Evolutionary conservation across 257 asterid genomes (phyloP).

Genomic region (Thymus quinquecostatus): DNA sequence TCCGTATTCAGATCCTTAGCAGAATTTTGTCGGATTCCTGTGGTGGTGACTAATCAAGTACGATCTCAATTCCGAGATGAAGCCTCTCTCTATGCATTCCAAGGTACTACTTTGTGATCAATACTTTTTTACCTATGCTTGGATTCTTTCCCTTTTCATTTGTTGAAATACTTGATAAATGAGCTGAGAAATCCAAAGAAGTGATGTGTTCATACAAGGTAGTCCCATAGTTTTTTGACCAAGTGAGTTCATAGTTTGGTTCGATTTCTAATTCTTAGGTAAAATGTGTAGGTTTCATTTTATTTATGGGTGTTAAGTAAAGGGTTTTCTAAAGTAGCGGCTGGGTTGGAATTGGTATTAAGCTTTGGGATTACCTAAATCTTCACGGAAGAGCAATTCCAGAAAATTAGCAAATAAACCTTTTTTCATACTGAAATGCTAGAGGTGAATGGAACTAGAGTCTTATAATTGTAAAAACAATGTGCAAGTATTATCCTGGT

Average conservation of each 20-base stretch:
- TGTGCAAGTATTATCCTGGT: slow-evolving; percentile 41
- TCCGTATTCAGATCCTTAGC: slow-evolving; percentile 64
- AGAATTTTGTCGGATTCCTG: slow-evolving; percentile 80
- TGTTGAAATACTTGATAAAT: slow-evolving; percentile 17
- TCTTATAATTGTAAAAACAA: too few species aligned
- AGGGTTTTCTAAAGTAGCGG: too few species aligned
- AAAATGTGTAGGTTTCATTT: slow-evolving; percentile 16
- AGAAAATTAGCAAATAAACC: too few species aligned
- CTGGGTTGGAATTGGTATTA: too few species aligned
- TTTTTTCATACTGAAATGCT: too few species aligned
- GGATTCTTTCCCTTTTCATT: slow-evolving; percentile 17
- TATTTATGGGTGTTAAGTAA: slow-evolving; percentile 54
- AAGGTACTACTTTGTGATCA: slow-evolving; percentile 33
- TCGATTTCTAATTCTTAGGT: slow-evolving; percentile 6
- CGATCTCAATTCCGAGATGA: slow-evolving; percentile 69
- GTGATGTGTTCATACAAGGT: slow-evolving; percentile 20
- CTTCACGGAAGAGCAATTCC: too few species aligned
- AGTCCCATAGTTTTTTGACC: slow-evolving; percentile 6
- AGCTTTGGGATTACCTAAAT: too few species aligned
- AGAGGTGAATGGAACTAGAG: too few species aligned
- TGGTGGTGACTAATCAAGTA: slow-evolving; percentile 89
- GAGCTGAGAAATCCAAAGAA: background rate
- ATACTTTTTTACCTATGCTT: slow-evolving; percentile 15
- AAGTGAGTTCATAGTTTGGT: slow-evolving; percentile 5
- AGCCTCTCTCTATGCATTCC: slow-evolving; percentile 31